Conservation (phyloP, 306 rosid genomes). For the Arachis stenosperma region DNA sequence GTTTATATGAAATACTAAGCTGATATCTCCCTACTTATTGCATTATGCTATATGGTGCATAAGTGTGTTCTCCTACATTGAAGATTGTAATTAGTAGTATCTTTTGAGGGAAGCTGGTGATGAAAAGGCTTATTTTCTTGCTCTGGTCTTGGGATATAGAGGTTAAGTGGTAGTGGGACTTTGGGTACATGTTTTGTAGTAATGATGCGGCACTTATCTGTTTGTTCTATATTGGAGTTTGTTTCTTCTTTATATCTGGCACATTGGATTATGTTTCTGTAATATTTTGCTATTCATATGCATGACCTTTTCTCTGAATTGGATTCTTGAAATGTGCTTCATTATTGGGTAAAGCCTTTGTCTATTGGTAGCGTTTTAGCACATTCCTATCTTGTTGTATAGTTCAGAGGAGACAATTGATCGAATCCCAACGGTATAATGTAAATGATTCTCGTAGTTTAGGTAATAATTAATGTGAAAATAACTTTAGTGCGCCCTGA, state of each 20-base stretch:
- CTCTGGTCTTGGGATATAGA: slow-evolving; percentile 20
- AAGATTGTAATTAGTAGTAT: slow-evolving; percentile 49
- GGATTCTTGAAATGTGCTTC: slow-evolving; percentile 6
- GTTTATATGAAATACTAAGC: slow-evolving; percentile 15
- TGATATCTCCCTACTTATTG: slow-evolving; percentile 32
- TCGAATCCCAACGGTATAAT: background rate
- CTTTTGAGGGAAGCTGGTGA: slow-evolving; percentile 39
- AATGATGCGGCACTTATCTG: slow-evolving; percentile 35
- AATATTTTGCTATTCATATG: slow-evolving; percentile 37
- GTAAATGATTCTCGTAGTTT: background rate
- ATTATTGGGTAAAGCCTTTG: background rate
- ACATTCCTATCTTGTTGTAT: background rate
- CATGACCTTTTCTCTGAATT: slow-evolving; percentile 25
- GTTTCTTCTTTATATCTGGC: slow-evolving; percentile 32
- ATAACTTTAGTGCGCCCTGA: background rate
- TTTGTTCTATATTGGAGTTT: slow-evolving; percentile 43
- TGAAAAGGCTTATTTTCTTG: slow-evolving; percentile 28
- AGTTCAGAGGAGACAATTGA: background rate
- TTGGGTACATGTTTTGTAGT: slow-evolving; percentile 36
- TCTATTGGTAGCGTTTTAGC: background rate
- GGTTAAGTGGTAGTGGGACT: slow-evolving; percentile 38
- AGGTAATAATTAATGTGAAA: too few relatives aligned
- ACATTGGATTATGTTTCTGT: slow-evolving; percentile 38
- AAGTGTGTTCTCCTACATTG: slow-evolving; percentile 40
- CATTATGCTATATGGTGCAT: slow-evolving; percentile 42